These are phyloP conservation scores for Pascua guehoae DNA, from an alignment of 1,284 basidiomycete species.

Conservation along the genomic window DNA sequence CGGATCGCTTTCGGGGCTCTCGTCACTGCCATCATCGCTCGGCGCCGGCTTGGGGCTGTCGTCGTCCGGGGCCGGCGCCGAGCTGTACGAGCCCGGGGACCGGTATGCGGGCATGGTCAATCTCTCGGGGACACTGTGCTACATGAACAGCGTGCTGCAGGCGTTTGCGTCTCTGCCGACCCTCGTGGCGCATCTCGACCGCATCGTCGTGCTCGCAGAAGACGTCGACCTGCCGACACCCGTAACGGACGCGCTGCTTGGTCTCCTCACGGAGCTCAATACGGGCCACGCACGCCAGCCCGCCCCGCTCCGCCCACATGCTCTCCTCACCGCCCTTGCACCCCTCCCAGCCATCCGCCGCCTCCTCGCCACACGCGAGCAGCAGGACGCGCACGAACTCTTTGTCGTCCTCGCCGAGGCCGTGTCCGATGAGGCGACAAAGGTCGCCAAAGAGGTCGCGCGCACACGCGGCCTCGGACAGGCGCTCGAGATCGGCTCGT, in stretches of 20 bases:
- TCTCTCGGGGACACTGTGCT: slow-evolving; percentile 89
- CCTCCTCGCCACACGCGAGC: slow-evolving; percentile 76
- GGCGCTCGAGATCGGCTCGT: slow-evolving; percentile 9
- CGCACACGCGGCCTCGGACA: slow-evolving; percentile 17
- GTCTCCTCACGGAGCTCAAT: slow-evolving; percentile 70
- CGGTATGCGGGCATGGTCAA: slow-evolving; percentile 81
- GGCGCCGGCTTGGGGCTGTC: background rate
- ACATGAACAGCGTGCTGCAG: slow-evolving; percentile 90
- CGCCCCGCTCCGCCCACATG: slow-evolving; percentile 63
- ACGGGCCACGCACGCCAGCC: slow-evolving; percentile 58
- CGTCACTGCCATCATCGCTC: background rate
- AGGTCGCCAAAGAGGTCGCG: slow-evolving; percentile 39
- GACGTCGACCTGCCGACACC: slow-evolving; percentile 72
- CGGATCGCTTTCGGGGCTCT: background rate
- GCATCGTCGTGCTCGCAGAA: slow-evolving; percentile 68
- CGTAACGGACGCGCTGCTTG: slow-evolving; percentile 70
- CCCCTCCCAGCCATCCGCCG: slow-evolving; percentile 58
- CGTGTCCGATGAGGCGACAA: slow-evolving; percentile 69
- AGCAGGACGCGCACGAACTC: slow-evolving; percentile 94
- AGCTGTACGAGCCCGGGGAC: slow-evolving; percentile 8
- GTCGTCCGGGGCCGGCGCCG: background rate
- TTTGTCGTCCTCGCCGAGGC: slow-evolving; percentile 85
- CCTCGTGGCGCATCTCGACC: slow-evolving; percentile 67
- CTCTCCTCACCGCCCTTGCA: slow-evolving; percentile 67
- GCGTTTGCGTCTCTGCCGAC: slow-evolving; percentile 78